phyloP scores from a whole-genome alignment of 139 green algal species.

The Gonium pectorale region DNA sequence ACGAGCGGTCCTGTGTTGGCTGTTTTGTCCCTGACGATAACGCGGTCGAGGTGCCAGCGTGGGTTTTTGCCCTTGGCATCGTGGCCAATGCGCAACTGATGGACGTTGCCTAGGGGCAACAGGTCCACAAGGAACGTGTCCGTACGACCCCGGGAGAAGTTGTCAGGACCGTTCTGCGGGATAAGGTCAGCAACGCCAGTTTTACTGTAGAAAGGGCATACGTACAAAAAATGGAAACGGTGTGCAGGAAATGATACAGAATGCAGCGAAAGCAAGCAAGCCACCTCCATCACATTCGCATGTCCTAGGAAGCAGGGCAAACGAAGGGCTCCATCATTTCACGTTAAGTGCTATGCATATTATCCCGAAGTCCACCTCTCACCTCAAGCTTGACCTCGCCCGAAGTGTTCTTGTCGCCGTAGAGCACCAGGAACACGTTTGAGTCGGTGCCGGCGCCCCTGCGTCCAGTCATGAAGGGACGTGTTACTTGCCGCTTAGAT shows the following conservation, averaged over 20 bases:
- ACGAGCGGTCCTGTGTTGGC: constrained; percentile 17
- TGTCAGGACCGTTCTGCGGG: constrained; percentile 37
- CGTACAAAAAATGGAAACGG: too few relatives aligned
- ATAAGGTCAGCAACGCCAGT: too few relatives aligned
- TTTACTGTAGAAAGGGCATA: too few relatives aligned
- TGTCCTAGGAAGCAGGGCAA: too few relatives aligned
- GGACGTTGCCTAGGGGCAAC: constrained; percentile 51
- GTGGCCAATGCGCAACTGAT: constrained; percentile 54
- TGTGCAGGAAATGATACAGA: too few relatives aligned
- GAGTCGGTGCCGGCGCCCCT: constrained; percentile 60
- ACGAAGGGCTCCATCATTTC: too few relatives aligned
- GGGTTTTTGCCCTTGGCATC: constrained; percentile 57
- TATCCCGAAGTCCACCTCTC: constrained; percentile 3
- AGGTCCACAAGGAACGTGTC: constrained; percentile 52
- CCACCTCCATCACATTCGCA: too few relatives aligned
- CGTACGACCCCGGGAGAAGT: constrained; percentile 46
- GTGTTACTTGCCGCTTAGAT: too few relatives aligned
- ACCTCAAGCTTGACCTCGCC: constrained; percentile 58
- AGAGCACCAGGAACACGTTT: constrained; percentile 56
- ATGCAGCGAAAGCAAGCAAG: too few relatives aligned
- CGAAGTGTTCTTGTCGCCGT: constrained; percentile 54
- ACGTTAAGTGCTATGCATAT: too few relatives aligned
- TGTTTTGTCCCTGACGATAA: constrained; percentile 55
- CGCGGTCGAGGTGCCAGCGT: constrained; percentile 56
- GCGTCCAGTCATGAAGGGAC: too few relatives aligned